phyloP scores from a whole-genome alignment of 2,329 filamentous ascomycete genomes.

The Cladophialophora chaetospira region DNA sequence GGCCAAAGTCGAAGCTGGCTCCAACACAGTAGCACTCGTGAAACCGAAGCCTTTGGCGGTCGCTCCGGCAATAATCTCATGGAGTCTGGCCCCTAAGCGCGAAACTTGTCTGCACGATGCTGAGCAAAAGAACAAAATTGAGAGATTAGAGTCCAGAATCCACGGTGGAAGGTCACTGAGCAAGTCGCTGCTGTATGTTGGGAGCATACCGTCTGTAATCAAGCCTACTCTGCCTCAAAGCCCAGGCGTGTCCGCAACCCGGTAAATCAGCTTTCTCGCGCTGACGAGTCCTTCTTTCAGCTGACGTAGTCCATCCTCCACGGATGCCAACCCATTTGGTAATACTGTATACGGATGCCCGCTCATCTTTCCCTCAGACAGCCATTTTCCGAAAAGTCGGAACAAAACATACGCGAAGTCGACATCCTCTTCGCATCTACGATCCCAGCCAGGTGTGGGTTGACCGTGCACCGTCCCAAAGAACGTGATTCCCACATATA shows the following conservation, averaged over 20 bases:
- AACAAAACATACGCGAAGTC: not conserved
- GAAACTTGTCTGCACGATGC: no score
- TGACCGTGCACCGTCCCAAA: not conserved
- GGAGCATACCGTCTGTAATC: no score
- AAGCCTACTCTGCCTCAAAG: no score
- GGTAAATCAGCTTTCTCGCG: not conserved
- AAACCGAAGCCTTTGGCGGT: no score
- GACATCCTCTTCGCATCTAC: not conserved
- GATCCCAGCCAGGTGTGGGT: not conserved
- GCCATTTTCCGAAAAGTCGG: not conserved
- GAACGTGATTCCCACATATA: not conserved
- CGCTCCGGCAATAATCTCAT: no score
- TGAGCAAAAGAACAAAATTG: no score
- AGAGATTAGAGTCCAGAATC: no score
- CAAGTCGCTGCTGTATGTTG: no score
- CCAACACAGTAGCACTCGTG: no score
- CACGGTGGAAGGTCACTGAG: no score
- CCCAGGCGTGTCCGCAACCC: not conserved
- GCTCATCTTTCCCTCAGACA: not conserved
- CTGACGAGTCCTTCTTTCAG: conserved; percentile 34
- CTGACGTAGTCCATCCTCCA: not conserved
- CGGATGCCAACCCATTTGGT: not conserved
- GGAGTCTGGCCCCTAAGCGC: no score
- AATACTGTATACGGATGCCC: not conserved
- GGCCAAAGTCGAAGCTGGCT: no score